Conservation (phyloP, 495 filamentous ascomycete species). For the Amphirosellinia nigrospora region DNA sequence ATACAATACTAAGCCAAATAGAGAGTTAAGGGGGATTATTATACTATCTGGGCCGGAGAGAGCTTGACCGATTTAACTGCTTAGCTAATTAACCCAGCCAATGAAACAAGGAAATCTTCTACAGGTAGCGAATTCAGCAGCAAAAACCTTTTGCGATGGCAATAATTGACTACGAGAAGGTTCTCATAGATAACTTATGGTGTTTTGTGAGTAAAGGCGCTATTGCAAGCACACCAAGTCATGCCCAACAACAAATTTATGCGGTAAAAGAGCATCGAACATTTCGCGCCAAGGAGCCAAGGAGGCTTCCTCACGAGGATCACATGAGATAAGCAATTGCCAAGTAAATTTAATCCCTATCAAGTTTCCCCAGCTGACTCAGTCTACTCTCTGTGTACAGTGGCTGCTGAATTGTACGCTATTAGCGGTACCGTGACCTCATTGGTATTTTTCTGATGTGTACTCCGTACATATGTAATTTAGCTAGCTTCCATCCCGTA, state of each 20-base stretch:
- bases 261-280: background rate
- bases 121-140: background rate
- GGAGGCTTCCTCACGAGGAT: background rate
- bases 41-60: background rate
- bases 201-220: no score
- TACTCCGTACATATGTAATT: background rate
- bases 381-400: background rate
- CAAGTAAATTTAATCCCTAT: background rate
- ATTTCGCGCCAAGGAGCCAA: slow-evolving; percentile 2
- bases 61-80: background rate
- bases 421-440: background rate
- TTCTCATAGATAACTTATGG: background rate
- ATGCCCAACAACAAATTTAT: no score
- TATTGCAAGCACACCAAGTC: no score
- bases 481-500: background rate
- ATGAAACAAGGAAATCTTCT: background rate
- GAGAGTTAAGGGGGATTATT: background rate
- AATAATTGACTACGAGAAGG: background rate
- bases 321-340: background rate
- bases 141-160: background rate
- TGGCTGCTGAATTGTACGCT: background rate
- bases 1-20: background rate
- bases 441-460: background rate
- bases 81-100: background rate
- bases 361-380: background rate